Evolutionary conservation across 805 yeast genomes (phyloP), one percentile per base, ranked within the genome.

Genomic region (Pichia californica): DNA sequence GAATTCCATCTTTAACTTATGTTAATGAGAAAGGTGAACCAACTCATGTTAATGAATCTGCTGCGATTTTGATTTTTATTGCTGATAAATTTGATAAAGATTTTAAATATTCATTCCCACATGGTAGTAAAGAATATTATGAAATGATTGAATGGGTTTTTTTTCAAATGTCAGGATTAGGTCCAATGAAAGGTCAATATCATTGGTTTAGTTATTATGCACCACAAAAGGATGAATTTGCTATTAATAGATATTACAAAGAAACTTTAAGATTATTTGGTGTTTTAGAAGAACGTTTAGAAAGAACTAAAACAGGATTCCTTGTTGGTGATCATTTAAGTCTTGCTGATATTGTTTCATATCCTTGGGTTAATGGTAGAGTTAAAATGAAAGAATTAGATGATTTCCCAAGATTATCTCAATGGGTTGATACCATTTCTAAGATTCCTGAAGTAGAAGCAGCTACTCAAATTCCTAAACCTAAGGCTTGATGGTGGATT

Each of bases 111-210:
- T 66, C 71, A 20, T 73, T 60, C 47, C 61, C 58, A 21, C 47
- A 54, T 5, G 68, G 66, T 3, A 59, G 76, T 25, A 56, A 54
- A 7, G 52, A 59, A 36, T 80, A 79, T 58, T 81, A 75, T 59
- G 70, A 68, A 49, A 71, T 73, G 55, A 54, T 71, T 51, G 77
- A 76, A 48, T 70, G 80, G 72, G 49, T 73, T 9, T 66, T 67
- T 33, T 79, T 76, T 68, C 82, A 77, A 51, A 69, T 74, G 63
- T 77, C 81, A 48, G 75, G 76, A 7, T 60, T 73, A 32, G 80
- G 81, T 27, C 83, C 84, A 44, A 75, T 71, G 70, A 78, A 71
- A 53, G 85, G 86, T 10, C 83, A 79, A 55, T 75, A 74, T 33
- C 56, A 59, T 47, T 79, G 73, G 54, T 81, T 78, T 54, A 29